These are phyloP conservation scores for Leccinum proximum DNA, from an alignment of 1,284 basidiomycete species.

Conservation along the genomic window DNA sequence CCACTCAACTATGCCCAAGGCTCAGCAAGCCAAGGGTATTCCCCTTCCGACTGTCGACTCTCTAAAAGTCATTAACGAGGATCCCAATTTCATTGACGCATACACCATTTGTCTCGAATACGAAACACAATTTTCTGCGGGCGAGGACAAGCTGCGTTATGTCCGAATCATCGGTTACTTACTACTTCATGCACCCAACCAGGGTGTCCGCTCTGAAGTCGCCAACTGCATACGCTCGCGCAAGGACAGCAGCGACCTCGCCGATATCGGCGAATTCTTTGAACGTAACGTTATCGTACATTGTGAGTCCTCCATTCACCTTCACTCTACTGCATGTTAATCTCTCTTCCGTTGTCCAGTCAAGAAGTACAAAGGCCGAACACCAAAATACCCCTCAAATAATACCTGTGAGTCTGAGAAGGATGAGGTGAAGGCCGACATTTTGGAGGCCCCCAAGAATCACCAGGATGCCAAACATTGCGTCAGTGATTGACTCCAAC, in stretches of 20 bases:
- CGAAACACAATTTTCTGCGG: neutral
- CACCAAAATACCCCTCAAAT: neutral
- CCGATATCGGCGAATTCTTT: conserved; percentile 3
- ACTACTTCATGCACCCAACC: neutral
- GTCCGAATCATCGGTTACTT: neutral
- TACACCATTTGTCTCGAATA: neutral
- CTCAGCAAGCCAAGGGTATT: too few relatives aligned
- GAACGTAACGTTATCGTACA: conserved; percentile 4
- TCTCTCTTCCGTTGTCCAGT: neutral
- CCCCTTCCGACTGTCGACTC: neutral
- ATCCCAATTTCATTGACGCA: neutral
- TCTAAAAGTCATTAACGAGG: neutral
- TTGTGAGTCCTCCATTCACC: neutral
- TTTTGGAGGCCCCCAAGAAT: neutral
- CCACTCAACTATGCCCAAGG: too few relatives aligned
- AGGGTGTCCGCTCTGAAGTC: conserved; percentile 6
- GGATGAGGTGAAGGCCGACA: neutral
- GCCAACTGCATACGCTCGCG: conserved; percentile 4
- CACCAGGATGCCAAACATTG: neutral
- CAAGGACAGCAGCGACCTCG: neutral
- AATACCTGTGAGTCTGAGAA: neutral
- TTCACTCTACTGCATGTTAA: neutral
- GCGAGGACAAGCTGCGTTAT: neutral
- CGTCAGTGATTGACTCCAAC: neutral
- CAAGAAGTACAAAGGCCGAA: neutral